phyloP scores from a whole-genome alignment of 163 green algal genomes.

The Scenedesmus sp. region DNA sequence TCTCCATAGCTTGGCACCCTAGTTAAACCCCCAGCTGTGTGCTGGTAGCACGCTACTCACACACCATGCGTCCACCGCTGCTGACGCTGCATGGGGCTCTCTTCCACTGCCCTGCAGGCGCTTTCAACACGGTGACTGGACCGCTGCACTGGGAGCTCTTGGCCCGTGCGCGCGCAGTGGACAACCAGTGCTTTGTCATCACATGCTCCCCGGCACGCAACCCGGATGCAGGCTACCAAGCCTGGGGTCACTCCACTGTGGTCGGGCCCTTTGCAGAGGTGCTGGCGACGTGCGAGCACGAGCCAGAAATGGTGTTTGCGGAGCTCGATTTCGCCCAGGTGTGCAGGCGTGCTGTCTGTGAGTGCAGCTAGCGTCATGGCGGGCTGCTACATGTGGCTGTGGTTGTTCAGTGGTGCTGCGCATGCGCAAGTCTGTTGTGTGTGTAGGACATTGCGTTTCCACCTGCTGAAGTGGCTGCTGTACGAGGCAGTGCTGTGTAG shows the following conservation, averaged over 20 bases:
- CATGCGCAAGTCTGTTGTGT: too few species aligned
- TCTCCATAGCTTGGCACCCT: too few species aligned
- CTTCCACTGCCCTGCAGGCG: conserved; percentile 70
- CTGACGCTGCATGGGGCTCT: too few species aligned
- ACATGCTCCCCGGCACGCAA: conserved; percentile 91
- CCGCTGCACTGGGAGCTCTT: conserved; percentile 98
- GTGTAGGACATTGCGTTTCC: too few species aligned
- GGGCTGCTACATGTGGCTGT: too few species aligned
- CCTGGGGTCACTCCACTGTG: conserved; percentile 93
- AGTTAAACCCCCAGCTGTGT: too few species aligned
- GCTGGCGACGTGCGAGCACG: conserved; percentile 83
- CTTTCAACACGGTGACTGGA: conserved; percentile 98
- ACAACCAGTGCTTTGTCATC: conserved; percentile 85
- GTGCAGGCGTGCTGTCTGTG: conserved; percentile 8
- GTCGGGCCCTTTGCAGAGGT: conserved; percentile 91
- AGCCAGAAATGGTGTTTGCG: conserved; percentile 81
- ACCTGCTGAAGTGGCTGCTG: too few species aligned
- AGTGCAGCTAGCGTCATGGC: too few species aligned
- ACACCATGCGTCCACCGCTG: too few species aligned
- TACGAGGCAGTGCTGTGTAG: too few species aligned
- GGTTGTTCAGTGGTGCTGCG: too few species aligned
- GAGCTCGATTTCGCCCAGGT: conserved; percentile 83
- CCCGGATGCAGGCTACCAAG: conserved; percentile 76
- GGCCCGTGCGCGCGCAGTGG: conserved; percentile 87
- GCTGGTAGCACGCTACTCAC: too few species aligned